phyloP scores from a whole-genome alignment of 176 grass and related monocot genomes.

The Cocos nucifera region DNA sequence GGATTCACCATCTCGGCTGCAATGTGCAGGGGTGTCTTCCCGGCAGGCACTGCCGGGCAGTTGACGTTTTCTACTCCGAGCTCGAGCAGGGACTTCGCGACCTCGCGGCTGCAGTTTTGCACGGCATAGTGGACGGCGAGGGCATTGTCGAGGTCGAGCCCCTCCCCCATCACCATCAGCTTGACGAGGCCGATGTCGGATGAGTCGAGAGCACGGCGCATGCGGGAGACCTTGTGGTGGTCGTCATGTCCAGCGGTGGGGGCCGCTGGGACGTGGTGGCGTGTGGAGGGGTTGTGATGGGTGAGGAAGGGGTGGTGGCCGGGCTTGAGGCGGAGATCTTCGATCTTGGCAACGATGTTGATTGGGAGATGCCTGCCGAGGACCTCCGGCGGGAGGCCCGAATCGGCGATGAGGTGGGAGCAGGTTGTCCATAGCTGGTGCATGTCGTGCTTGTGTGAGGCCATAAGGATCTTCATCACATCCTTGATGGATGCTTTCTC shows the following conservation, averaged over 20 bases:
- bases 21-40: slow-evolving; percentile 72
- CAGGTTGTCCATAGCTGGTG: slow-evolving; percentile 66
- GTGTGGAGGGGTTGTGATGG: slow-evolving; percentile 28
- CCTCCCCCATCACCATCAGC: slow-evolving; percentile 99
- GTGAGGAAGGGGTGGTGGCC: slow-evolving; percentile 38
- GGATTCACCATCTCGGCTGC: slow-evolving; percentile 93
- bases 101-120: slow-evolving; percentile 75
- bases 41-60: slow-evolving; percentile 55
- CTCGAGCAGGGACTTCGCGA: slow-evolving; percentile 94
- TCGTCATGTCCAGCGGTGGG: slow-evolving; percentile 6
- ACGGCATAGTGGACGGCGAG: slow-evolving; percentile 91
- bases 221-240: slow-evolving; percentile 65
- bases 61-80: slow-evolving; percentile 89
- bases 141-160: slow-evolving; percentile 87
- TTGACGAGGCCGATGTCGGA: slow-evolving; percentile 99
- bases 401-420: slow-evolving; percentile 71
- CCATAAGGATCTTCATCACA: slow-evolving; percentile 89
- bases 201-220: slow-evolving; percentile 63
- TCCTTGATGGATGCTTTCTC: slow-evolving; percentile 90
- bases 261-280: slow-evolving; percentile 11
- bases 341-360: slow-evolving; percentile 49
- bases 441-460: slow-evolving; percentile 80
- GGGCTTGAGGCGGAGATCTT: slow-evolving; percentile 40
- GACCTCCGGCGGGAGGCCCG: slow-evolving; percentile 70
- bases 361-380: slow-evolving; percentile 93